Evolutionary conservation across 2,329 filamentous ascomycete species (phyloP).

Genomic region (Graphiopsis chlorocephala): DNA sequence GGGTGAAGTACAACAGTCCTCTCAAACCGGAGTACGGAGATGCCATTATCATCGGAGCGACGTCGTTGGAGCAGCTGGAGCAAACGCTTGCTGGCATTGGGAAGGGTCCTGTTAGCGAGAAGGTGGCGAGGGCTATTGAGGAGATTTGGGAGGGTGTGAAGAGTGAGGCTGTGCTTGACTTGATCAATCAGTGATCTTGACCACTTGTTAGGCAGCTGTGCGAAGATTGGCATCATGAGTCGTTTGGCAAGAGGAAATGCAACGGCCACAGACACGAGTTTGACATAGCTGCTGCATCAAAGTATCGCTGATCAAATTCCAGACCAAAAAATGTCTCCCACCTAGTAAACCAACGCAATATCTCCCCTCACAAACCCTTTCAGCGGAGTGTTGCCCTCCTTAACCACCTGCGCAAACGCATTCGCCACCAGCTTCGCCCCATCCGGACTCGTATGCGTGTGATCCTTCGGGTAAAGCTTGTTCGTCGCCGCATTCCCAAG

Average conservation of each 20-base stretch:
- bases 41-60: slow-evolving; percentile 43
- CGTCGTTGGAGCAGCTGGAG: slow-evolving; percentile 30
- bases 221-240: not conserved
- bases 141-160: not conserved
- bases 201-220: no score
- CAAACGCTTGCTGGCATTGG: slow-evolving; percentile 34
- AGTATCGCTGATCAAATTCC: not conserved
- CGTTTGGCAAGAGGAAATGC: not conserved
- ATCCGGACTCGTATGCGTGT: slow-evolving; percentile 59
- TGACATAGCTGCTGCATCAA: not conserved
- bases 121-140: not conserved
- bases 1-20: slow-evolving; percentile 41
- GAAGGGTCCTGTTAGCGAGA: not conserved
- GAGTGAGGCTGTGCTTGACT: not conserved
- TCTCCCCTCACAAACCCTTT: not conserved
- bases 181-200: not conserved
- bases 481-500: slow-evolving; percentile 53
- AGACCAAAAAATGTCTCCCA: not conserved
- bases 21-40: slow-evolving; percentile 38
- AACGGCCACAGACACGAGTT: not conserved
- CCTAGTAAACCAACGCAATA: slow-evolving; percentile 2
- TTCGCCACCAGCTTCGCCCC: slow-evolving; percentile 57
- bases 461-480: slow-evolving; percentile 56
- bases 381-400: slow-evolving; percentile 5
- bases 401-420: slow-evolving; percentile 55